phyloP scores from a whole-genome alignment of 805 yeast species.

The Pachysolen tannophilus region DNA sequence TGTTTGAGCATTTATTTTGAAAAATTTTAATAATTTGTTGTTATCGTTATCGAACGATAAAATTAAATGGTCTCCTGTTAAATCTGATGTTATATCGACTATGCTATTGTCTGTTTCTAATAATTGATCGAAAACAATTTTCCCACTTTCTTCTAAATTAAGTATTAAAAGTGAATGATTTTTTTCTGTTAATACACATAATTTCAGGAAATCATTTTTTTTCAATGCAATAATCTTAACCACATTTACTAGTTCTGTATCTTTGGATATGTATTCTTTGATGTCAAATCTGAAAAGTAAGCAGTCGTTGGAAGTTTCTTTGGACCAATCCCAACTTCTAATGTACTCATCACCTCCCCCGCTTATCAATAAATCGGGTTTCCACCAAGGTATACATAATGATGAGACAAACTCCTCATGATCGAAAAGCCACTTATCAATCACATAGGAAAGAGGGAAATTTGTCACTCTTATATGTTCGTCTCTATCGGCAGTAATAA shows the following conservation, averaged over 20 bases:
- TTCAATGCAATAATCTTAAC: neutral
- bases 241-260: neutral
- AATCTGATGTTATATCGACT: neutral
- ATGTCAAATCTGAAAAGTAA: neutral
- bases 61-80: neutral
- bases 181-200: neutral
- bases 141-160: neutral
- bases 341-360: constrained; percentile 89
- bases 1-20: neutral
- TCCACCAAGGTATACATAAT: constrained; percentile 47
- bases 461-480: constrained; percentile 86
- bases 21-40: neutral
- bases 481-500: constrained; percentile 87
- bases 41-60: neutral
- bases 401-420: constrained; percentile 77
- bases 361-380: constrained; percentile 48
- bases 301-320: neutral
- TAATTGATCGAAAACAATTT: neutral
- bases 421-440: constrained; percentile 81
- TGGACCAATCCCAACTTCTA: constrained; percentile 56
- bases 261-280: neutral
- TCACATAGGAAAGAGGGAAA: constrained; percentile 70
- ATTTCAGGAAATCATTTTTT: neutral
- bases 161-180: neutral
- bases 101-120: neutral